Base-by-base conservation (phyloP, 495 filamentous ascomycete genomes). In the Neurospora cerealis region DNA sequence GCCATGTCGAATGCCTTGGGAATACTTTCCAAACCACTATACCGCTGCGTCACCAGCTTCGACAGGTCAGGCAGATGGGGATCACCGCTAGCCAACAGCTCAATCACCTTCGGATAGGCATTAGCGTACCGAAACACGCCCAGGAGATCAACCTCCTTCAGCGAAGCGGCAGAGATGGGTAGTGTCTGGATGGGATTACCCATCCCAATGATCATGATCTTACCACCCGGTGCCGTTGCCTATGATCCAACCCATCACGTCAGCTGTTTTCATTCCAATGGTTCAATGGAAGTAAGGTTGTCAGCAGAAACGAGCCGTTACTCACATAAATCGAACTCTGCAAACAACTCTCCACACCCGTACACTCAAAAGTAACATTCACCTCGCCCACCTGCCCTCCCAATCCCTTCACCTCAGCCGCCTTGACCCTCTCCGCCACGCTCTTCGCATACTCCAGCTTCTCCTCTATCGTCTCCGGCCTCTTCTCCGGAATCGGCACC, bases 41-140 rank as follows among this genome's bases (percentile, higher is more conserved):
- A 87, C 37, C 86, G 78, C 44, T 97, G 95, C 13, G 95, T 97
- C 41, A 97, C 88, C 17, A 95, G 85, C 81, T 88, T 88, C 39
- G 86, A 86, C 17, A 90, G 72, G 38, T 85, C 83, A 1, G 87
- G 87, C 17, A 93, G 81, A 46, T 86, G 85, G 13, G 80, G 76
- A 46, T 84, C 79, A 7, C 87, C 86, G 75, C 87, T 90, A 3
- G 88, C 86, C 70, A 95, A 82, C 70, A 97, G 79, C 75, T 89
- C 87, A 79, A 97, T 94, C 15, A 90, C 93, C 48, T 87, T 86
- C 0, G 89, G 87, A 75, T 98, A 98, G 0, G 92, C 91, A 72
- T 93, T 91, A 70, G 93, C 93, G 75, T 98, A 98, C 39, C 95
- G 86, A 81, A 98, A 98, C 3, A 95, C 92, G 19, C 95, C 95